Conservation (phyloP, 495 filamentous ascomycete genomes). For the Xylaria scruposa region DNA sequence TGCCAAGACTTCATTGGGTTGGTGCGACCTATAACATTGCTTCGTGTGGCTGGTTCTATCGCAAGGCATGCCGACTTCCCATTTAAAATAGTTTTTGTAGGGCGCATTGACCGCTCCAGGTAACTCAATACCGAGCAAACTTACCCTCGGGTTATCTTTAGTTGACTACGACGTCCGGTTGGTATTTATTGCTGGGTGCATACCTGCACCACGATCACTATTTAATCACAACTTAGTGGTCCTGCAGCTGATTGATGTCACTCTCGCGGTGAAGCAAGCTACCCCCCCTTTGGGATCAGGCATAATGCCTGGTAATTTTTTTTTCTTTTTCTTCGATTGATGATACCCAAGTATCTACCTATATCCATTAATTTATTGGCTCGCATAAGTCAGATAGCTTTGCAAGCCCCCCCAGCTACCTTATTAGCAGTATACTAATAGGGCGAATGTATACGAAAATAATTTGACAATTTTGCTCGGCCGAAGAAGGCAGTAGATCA, state of each 20-base stretch:
- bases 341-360: neutral
- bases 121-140: neutral
- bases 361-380: neutral
- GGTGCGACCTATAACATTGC: neutral
- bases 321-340: slow-evolving; percentile 12
- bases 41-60: neutral
- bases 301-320: slow-evolving; percentile 4
- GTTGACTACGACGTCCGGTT: neutral
- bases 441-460: neutral
- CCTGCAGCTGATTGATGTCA: slow-evolving; percentile 23
- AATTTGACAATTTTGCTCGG: neutral
- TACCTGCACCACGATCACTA: neutral
- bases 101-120: slow-evolving; percentile 5
- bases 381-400: neutral
- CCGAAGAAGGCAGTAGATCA: neutral
- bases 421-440: neutral
- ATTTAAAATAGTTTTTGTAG: slow-evolving; percentile 5
- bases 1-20: neutral
- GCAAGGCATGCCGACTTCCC: neutral
- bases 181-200: neutral
- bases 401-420: neutral
- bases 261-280: slow-evolving; percentile 20
- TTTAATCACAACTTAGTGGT: slow-evolving; percentile 9
- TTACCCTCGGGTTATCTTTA: neutral
- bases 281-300: neutral